Evolutionary conservation across 495 filamentous ascomycete species (phyloP).

Genomic region (Lasiosphaeria hispida): DNA sequence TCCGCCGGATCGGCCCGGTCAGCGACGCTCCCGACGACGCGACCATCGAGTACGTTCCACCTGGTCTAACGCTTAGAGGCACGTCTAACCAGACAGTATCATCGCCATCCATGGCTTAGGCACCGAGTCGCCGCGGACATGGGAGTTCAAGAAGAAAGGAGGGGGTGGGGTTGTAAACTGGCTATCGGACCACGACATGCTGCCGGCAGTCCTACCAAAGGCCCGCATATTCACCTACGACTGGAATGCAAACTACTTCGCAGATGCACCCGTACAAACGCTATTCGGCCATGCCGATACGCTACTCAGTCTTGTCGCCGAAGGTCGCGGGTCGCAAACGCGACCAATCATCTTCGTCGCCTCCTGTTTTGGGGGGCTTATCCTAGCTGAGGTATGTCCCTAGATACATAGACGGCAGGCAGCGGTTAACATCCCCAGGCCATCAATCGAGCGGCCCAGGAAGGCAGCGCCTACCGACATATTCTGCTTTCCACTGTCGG

Average conservation of each 20-base stretch:
- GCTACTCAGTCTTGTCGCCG: constrained; percentile 8
- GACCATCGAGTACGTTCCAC: constrained; percentile 16
- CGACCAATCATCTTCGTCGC: constrained; percentile 28
- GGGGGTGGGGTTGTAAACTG: constrained; percentile 27
- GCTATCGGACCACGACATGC: constrained; percentile 29
- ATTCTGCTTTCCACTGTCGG: constrained; percentile 19
- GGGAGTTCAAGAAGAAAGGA: constrained; percentile 15
- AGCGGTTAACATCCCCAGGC: constrained; percentile 26
- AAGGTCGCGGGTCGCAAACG: not conserved
- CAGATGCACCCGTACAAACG: constrained; percentile 14
- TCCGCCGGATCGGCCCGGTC: constrained; percentile 9
- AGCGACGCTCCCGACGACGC: constrained; percentile 9
- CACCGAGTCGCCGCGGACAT: constrained; percentile 22
- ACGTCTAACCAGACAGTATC: constrained; percentile 16
- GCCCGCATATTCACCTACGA: constrained; percentile 30
- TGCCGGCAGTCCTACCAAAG: constrained; percentile 19
- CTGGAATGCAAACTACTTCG: constrained; percentile 25
- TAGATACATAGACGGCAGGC: constrained; percentile 1
- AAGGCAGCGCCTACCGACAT: constrained; percentile 16
- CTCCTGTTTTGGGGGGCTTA: constrained; percentile 21
- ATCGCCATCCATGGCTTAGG: constrained; percentile 29
- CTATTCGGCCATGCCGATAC: constrained; percentile 16
- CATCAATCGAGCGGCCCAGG: constrained; percentile 21
- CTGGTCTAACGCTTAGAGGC: not conserved
- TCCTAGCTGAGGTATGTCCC: constrained; percentile 20